Evolutionary conservation across 768 basidiomycete species (phyloP), one percentile per base, ranked within the genome.

Genomic region (Agaricus blazei): DNA sequence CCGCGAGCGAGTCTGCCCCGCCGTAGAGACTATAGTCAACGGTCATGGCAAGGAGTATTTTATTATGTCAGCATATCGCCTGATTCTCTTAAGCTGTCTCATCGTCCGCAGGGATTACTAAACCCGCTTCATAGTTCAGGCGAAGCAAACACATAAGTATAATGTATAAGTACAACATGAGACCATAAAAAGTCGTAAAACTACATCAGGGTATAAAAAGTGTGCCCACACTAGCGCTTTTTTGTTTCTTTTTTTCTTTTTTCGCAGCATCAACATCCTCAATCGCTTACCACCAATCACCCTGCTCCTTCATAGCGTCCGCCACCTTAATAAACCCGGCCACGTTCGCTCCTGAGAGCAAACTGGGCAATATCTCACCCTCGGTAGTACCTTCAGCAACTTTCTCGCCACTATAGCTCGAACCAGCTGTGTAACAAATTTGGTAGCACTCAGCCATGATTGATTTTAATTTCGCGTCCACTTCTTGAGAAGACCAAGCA

Each of bases 11-110:
- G 61, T 95, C 92, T 9, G 92, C 92, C 5, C 92, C 92, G 46
- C 92, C 92, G 59, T 80, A 90, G 51, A 85, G 78, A 62, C 88
- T 90, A 68, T 82, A 92, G 66, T 92, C 89, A 8, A 34, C 34
- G 34, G 4, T 11, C 34, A 34, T 34, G 34, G 11, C 34, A 34
- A 34, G 34, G 34, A 34, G 34, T 34, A 34, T 3, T 34, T 34
- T 34, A 34, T 34, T 34, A 34, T 11, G 34, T 34, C 34, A 34
- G 34, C 34, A 34, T 6, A 11, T 34, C 8, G 34, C 34, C 34
- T 34, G 34, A 34, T 34, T 34, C 34, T 34, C 5, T 19, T 34
- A 34, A 11, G 11, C 34, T 34, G 34, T 34, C 34, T 34, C 5
- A 15, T 42, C 41, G 23, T 24, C 41, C 41, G 12, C 41, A 5